phyloP scores from a whole-genome alignment of 768 basidiomycete species.

The Boletales sp. region DNA sequence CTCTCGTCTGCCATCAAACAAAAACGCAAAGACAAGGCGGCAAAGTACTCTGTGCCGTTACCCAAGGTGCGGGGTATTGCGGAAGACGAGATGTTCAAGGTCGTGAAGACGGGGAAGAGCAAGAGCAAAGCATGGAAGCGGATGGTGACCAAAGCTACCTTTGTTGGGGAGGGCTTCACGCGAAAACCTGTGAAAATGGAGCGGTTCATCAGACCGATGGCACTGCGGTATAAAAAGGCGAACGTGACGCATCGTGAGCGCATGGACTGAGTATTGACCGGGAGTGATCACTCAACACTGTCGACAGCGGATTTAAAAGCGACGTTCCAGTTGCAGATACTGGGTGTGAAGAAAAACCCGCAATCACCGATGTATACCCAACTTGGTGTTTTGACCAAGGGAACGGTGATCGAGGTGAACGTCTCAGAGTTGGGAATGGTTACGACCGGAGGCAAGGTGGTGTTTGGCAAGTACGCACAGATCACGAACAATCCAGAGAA shows the following conservation, averaged over 20 bases:
- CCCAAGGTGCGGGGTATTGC: slow-evolving; percentile 98
- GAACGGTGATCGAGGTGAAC: slow-evolving; percentile 97
- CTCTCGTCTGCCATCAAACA: slow-evolving; percentile 96
- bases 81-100: slow-evolving; percentile 99
- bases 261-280: neutral
- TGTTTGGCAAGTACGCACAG: slow-evolving; percentile 91
- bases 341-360: slow-evolving; percentile 99
- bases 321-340: slow-evolving; percentile 96
- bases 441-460: slow-evolving; percentile 93
- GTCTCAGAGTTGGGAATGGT: slow-evolving; percentile 98
- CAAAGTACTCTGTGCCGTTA: slow-evolving; percentile 94
- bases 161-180: slow-evolving; percentile 97
- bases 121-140: slow-evolving; percentile 98
- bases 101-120: slow-evolving; percentile 94
- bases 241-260: slow-evolving; percentile 97
- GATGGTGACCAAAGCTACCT: slow-evolving; percentile 99
- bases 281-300: neutral
- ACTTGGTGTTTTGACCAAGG: slow-evolving; percentile 96
- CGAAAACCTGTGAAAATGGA: slow-evolving; percentile 99
- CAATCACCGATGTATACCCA: slow-evolving; percentile 98
- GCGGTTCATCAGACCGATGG: slow-evolving; percentile 96
- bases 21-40: slow-evolving; percentile 97
- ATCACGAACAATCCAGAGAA: slow-evolving; percentile 95
- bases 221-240: slow-evolving; percentile 94
- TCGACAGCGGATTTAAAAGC: slow-evolving; percentile 88